Base-by-base conservation (phyloP, 2,329 filamentous ascomycete species). In the Trichoderma citrinoviride region DNA sequence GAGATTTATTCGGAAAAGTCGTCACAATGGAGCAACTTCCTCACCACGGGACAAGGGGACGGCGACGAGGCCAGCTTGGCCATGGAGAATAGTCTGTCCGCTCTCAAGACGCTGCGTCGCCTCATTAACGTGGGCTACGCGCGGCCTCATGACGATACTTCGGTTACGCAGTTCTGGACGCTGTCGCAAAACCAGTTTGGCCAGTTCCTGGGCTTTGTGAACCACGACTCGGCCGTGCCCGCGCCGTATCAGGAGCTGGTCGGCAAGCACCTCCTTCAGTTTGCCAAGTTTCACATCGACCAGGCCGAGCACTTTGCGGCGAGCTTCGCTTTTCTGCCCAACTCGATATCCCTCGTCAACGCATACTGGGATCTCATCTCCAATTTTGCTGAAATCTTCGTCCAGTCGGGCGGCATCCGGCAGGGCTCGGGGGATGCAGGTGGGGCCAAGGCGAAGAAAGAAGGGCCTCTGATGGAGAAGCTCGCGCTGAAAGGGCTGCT, bases 261-360 rank as follows among this genome's bases (percentile, higher is more conserved):
- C n/a, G 90, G 91, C 69, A 96, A 93, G 73, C 93, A 97, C 73
- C 81, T 97, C 2, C 79, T 97, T 47, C 93, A 98, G 73, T 89
- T 98, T 56, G 89, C 93, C 3, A 99, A 98, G 77, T 81, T 99
- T 3, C 95, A 98, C 74, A 83, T 96, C 44, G 89, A 92, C 64
- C 94, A 98, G 89, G 87, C 92, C 1, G 86, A 87, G 56, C 79
- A 82, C 5, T 93, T 97, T 74, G 88, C 93, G 1, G 88, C 90
- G 3, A 91, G 92, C 62, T 98, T 97, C 76, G 88, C 89, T 0
- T 82, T 92, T 14, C 83, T 99, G 7, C 92, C 93, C 2, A 89
- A 91, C 71, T 93, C 92, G 2, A 79, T 96, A 17, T 82, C 87
- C 17, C 85, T 98, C 25, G 88, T 91, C 2, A 87, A 86, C 69